Percentiles rank a stretch among this genome's conserved stretches.
Evolutionary conservation across 2,329 filamentous ascomycete genomes (phyloP).

Genomic region (Dothideomycetidae sp.): DNA sequence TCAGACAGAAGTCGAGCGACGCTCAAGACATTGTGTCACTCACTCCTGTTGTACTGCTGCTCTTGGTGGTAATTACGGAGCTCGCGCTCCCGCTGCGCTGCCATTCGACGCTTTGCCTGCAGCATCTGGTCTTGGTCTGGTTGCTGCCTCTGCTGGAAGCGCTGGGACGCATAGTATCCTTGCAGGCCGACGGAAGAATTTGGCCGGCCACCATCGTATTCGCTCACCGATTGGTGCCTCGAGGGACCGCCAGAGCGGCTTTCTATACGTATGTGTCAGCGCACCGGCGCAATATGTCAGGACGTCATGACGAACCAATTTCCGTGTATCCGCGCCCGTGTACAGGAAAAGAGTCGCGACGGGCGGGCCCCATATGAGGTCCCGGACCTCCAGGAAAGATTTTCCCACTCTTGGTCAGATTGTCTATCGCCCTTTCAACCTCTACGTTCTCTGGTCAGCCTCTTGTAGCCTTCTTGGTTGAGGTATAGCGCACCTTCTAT

Average conservation of each 20-base stretch:
- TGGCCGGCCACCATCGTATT: conserved; percentile 64
- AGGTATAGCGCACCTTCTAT: conserved; percentile 68
- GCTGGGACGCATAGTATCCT: conserved; percentile 86
- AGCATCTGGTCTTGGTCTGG: conserved; percentile 98
- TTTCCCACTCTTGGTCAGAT: conserved; percentile 93
- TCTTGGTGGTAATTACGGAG: conserved; percentile 99
- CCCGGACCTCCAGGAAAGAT: conserved; percentile 42
- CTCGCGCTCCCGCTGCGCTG: conserved; percentile 95
- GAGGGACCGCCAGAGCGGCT: conserved; percentile 54
- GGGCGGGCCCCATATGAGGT: conserved; percentile 39
- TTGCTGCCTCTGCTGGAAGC: conserved; percentile 73
- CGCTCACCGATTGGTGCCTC: conserved; percentile 72
- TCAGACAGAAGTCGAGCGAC: conserved; percentile 27
- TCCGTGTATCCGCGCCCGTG: conserved; percentile 44
- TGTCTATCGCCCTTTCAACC: conserved; percentile 90
- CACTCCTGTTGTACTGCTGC: conserved; percentile 99
- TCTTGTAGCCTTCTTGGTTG: conserved; percentile 1
- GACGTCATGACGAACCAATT: conserved; percentile 49
- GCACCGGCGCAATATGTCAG: too few relatives aligned
- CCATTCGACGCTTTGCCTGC: conserved; percentile 98
- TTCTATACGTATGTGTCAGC: too few relatives aligned
- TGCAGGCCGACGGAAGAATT: conserved; percentile 68
- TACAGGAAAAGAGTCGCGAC: conserved; percentile 68
- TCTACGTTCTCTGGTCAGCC: conserved; percentile 39
- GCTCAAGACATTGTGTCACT: conserved; percentile 34